phyloP scores from a whole-genome alignment of 371 early-diverging fungal species.

The Mortierella sp. region DNA sequence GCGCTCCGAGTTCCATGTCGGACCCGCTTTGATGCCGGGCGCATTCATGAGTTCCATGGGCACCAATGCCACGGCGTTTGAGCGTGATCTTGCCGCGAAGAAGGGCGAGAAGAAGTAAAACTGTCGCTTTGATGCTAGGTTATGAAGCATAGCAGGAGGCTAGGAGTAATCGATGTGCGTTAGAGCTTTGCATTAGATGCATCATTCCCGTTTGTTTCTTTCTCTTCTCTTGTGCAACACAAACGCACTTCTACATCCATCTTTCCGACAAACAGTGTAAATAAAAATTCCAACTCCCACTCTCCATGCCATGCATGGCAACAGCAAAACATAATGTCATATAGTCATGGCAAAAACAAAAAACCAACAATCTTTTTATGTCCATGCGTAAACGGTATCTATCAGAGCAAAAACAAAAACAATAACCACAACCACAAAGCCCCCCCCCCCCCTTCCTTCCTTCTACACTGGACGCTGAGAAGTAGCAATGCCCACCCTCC shows the following conservation, averaged over 20 bases:
- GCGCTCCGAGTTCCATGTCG: constrained; percentile 36
- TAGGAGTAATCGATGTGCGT: no score
- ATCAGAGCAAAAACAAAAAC: no score
- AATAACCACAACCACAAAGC: no score
- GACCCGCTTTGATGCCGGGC: constrained; percentile 51
- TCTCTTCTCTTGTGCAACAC: neutral
- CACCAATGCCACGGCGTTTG: constrained; percentile 42
- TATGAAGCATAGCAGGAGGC: no score
- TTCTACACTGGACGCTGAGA: constrained; percentile 4
- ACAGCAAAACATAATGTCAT: no score
- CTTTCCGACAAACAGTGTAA: neutral
- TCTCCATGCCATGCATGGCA: no score
- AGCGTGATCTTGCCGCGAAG: constrained; percentile 21
- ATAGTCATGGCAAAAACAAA: no score
- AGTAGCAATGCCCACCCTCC: constrained; percentile 27
- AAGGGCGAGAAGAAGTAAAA: constrained; percentile 35
- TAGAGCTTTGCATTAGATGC: no score
- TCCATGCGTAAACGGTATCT: neutral
- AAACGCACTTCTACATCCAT: neutral
- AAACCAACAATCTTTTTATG: no score
- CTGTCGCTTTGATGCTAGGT: neutral
- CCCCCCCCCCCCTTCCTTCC: neutral
- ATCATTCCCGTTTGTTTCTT: no score
- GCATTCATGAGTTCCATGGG: constrained; percentile 53
- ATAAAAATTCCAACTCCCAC: neutral